These are phyloP conservation scores for Kwoniella heveanensis DNA, from an alignment of 768 basidiomycete species.

Conservation along the genomic window DNA sequence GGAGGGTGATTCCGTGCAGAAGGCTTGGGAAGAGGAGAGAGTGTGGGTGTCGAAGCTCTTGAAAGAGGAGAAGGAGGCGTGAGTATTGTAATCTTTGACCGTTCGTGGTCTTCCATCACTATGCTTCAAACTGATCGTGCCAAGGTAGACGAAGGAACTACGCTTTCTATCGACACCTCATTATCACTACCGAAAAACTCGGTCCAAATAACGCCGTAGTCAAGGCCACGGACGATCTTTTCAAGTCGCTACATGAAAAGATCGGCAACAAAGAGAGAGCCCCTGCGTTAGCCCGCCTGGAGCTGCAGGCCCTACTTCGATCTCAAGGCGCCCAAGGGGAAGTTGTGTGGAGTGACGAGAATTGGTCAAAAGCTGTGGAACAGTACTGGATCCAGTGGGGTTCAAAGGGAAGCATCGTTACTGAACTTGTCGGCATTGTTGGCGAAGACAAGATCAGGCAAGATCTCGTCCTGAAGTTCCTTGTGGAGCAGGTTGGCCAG, in stretches of 20 bases:
- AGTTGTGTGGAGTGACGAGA: slow-evolving; percentile 8
- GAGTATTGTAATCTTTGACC: slow-evolving; percentile 7
- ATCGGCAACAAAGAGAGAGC: slow-evolving; percentile 49
- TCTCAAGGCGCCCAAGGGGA: neutral
- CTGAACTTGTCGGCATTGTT: slow-evolving; percentile 35
- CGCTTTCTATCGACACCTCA: slow-evolving; percentile 35
- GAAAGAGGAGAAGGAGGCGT: slow-evolving; percentile 26
- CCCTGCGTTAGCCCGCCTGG: slow-evolving; percentile 43
- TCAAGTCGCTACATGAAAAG: slow-evolving; percentile 26
- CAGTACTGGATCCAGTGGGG: slow-evolving; percentile 46
- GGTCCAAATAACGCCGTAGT: neutral
- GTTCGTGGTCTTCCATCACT: neutral
- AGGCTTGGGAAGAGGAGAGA: slow-evolving; percentile 24
- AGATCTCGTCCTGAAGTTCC: slow-evolving; percentile 1
- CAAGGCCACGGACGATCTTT: slow-evolving; percentile 17
- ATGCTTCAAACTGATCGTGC: neutral
- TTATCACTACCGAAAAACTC: slow-evolving; percentile 10
- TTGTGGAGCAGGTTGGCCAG: slow-evolving; percentile 3
- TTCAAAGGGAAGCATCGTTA: slow-evolving; percentile 38
- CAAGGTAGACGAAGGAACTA: slow-evolving; percentile 41
- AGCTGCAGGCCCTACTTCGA: slow-evolving; percentile 29
- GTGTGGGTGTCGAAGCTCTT: slow-evolving; percentile 19
- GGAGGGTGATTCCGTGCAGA: neutral
- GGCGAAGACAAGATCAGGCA: slow-evolving; percentile 10
- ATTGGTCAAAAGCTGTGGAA: slow-evolving; percentile 21